Base-by-base conservation (phyloP, 495 filamentous ascomycete genomes). In the Melanomma pulvis-pyrius region DNA sequence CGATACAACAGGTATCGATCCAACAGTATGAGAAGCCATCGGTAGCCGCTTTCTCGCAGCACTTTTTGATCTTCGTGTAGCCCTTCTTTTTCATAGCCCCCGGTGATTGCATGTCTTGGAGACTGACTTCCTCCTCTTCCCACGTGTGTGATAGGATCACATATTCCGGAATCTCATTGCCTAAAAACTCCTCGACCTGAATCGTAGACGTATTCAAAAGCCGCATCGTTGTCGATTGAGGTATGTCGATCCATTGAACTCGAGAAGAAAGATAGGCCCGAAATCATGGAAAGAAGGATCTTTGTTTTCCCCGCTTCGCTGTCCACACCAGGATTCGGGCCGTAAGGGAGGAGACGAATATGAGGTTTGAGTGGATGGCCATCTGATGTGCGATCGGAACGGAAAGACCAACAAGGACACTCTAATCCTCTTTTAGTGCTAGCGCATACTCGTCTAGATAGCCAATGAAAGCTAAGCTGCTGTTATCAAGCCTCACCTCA, bases 1-100 rank as follows among this genome's bases (percentile, higher is more conserved):
- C 65, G 56, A 74, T 74, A 46, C 71, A 74, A 47, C 60, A 69
- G 1, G 71, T 74, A 29, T 74, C 71, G 1, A 55, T 29, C 63
- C 63, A 67, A 32, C 61, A 61, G 19, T 48, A 50, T 2, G 11
- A n/a, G 21, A 30, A 51, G 2, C 44, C 41, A 17, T 55, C 22
- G 12, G 5, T 17, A 19, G 15, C 22, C 1, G 64, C 58, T 21
- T 46, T 56, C 25, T 56, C 39, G 19, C 59, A 62, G 15, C 17
- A 46, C 24, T 28, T 12, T 19, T 46, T 28, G 17, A 67, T 62
- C 39, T 67, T 67, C 19, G 17, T 19, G 21, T 59, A 65, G 6
- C 62, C 62, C 26, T 26, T 50, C 36, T 30, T 29, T 7, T n/a
- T 63, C 29, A 47, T 22, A 1, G 41, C 50, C 8, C 41, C 51